These are phyloP conservation scores for Penicillium olsonii DNA, from an alignment of 2,329 filamentous ascomycete species.

Conservation along the genomic window DNA sequence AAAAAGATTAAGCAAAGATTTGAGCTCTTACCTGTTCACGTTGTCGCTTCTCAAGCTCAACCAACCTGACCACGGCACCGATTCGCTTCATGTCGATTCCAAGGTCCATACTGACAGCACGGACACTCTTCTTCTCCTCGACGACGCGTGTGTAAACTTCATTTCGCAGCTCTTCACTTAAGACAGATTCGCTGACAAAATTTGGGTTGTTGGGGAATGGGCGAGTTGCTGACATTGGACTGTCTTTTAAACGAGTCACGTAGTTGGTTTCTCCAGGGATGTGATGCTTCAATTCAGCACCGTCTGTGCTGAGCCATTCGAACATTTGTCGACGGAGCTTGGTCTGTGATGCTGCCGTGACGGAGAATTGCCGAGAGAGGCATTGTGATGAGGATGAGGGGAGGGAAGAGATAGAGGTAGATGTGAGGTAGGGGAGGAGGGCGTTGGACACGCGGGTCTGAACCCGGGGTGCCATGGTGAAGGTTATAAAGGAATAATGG, in stretches of 20 bases:
- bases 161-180: conserved; percentile 72
- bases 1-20: conserved; percentile 1
- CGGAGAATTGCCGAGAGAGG: conserved; percentile 35
- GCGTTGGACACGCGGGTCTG: conserved; percentile 38
- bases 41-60: conserved; percentile 83
- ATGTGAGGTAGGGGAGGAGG: conserved; percentile 35
- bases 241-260: conserved; percentile 19
- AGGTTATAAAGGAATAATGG: conserved; percentile 3
- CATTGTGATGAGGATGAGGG: conserved; percentile 21
- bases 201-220: conserved; percentile 75
- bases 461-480: conserved; percentile 44
- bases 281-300: conserved; percentile 33
- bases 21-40: conserved; percentile 69
- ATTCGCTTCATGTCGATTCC: conserved; percentile 81
- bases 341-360: conserved; percentile 43
- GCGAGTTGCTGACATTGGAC: conserved; percentile 31
- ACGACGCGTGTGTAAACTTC: conserved; percentile 72
- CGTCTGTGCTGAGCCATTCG: conserved; percentile 55
- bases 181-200: conserved; percentile 71
- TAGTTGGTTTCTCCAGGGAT: conserved; percentile 36
- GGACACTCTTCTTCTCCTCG: conserved; percentile 66
- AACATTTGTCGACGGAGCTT: conserved; percentile 58
- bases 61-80: conserved; percentile 80
- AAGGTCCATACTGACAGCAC: conserved; percentile 74
- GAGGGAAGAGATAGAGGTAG: conserved; percentile 26